Evolutionary conservation across 139 green algal genomes (phyloP).

Genomic region (Nannochloris sp.): DNA sequence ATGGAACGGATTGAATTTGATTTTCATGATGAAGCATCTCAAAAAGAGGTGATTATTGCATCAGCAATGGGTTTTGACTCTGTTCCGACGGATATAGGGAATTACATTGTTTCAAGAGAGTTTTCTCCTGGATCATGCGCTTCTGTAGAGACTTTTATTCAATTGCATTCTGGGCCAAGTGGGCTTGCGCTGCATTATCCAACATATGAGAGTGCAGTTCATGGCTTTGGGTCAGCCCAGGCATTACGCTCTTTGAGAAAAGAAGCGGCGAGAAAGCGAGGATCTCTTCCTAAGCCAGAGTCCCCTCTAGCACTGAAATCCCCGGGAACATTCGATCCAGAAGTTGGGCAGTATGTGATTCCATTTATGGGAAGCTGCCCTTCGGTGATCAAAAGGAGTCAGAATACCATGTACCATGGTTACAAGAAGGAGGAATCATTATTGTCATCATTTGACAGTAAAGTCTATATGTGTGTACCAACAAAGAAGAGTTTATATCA

Average conservation of each 20-base stretch:
- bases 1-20: conserved; percentile 53
- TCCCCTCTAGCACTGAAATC: background rate
- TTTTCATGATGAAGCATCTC: conserved; percentile 26
- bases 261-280: background rate
- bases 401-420: conserved; percentile 12
- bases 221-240: conserved; percentile 33
- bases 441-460: conserved; percentile 33
- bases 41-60: conserved; percentile 29
- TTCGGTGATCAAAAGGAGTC: conserved; percentile 44
- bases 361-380: conserved; percentile 58
- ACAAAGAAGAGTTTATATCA: conserved; percentile 19
- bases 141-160: conserved; percentile 25
- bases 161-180: conserved; percentile 10
- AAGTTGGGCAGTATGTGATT: conserved; percentile 27
- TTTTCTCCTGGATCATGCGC: conserved; percentile 29
- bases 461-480: conserved; percentile 34
- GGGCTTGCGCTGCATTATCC: conserved; percentile 18
- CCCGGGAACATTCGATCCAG: conserved; percentile 9
- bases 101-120: background rate
- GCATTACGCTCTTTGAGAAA: background rate
- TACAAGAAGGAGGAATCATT: conserved; percentile 5
- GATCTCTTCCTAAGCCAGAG: background rate
- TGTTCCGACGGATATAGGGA: conserved; percentile 30
- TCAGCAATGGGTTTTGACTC: conserved; percentile 53
- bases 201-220: conserved; percentile 47